Conservation (phyloP, 139 green algal genomes). For the Volvox reticuliferus region DNA sequence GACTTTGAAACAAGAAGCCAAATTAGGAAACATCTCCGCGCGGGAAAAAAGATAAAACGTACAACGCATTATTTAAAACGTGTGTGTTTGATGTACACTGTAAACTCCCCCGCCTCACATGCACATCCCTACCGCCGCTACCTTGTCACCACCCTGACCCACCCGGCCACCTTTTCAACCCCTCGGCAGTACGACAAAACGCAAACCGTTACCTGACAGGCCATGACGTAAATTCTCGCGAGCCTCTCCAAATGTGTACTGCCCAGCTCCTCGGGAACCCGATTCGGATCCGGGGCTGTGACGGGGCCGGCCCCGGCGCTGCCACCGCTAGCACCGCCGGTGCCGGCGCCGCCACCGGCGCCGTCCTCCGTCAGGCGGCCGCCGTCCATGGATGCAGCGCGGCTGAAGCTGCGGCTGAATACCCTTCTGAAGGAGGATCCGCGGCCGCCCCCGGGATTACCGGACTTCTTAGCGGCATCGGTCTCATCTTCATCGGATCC, state of each 20-base stretch:
- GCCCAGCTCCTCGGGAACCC: slow-evolving; percentile 53
- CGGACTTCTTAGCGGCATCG: not conserved
- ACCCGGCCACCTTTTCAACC: too few species aligned
- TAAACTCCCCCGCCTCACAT: too few species aligned
- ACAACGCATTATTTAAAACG: too few species aligned
- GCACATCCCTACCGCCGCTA: too few species aligned
- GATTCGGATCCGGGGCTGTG: slow-evolving; percentile 40
- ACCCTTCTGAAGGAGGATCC: slow-evolving; percentile 20
- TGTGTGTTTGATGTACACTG: too few species aligned
- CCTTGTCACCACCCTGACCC: too few species aligned
- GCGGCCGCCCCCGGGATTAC: not conserved
- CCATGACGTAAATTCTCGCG: slow-evolving; percentile 59
- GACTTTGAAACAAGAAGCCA: too few species aligned
- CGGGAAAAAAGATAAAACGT: too few species aligned
- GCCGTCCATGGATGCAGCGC: slow-evolving; percentile 8
- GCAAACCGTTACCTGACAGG: slow-evolving; percentile 2
- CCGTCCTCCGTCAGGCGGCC: not conserved
- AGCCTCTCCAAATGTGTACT: slow-evolving; percentile 56
- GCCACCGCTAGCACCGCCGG: not conserved
- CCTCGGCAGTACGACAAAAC: not conserved
- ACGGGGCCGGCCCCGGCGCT: not conserved
- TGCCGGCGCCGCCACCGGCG: not conserved
- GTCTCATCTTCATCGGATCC: slow-evolving; percentile 24
- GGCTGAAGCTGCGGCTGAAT: slow-evolving; percentile 10
- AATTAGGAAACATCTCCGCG: too few species aligned